Evolutionary conservation across 306 rosid genomes (phyloP), one percentile per base, ranked within the genome.

Genomic region (Acacia melanoxylon): DNA sequence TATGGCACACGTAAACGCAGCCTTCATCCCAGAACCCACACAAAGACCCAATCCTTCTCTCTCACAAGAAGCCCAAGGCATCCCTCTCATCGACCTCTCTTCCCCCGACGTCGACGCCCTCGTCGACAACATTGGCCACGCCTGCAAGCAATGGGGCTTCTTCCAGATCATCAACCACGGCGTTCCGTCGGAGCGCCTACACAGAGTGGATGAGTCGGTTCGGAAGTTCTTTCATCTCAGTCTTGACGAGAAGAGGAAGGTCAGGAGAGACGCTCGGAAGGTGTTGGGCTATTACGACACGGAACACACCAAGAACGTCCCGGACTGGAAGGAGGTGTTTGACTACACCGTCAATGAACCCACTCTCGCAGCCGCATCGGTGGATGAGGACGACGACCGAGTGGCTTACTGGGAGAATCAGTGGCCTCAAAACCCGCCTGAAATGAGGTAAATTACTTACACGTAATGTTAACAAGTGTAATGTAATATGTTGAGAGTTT

Each of bases 281-380:
- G 83, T 78, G 2, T 3, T 16, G 25, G 92, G 92, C 2, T 91
- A 91, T 10, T 86, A 33, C 20, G 91, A 91, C n/a, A 44, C 72
- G 0, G 94, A 91, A 66, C 80, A 76, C 31, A 91, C 94, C 10
- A 89, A 87, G 83, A 89, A 91, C 42, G 87, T 91, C 1, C 82
- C 88, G 37, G 94, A 91, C n/a, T 89, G 94, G 94, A 91, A 89
- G 40, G 94, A 91, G 66, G 91, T 85, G 14, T 87, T 83, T 35
- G 94, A 89, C 82, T 87, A 77, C 22, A 0, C 16, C 0, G 70
- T 75, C 37, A n/a, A 52, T 17, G 89, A 84, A 11, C 92, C 89
- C 1, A 83, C 88, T 3, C 0, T 85, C 1, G 58, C 83, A 8
- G 80, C 92, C 1, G 79, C 78, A 2, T 90, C 89, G 6, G 27